phyloP scores from a whole-genome alignment of 176 grass and related monocot genomes.

The Microstegium vimineum region DNA sequence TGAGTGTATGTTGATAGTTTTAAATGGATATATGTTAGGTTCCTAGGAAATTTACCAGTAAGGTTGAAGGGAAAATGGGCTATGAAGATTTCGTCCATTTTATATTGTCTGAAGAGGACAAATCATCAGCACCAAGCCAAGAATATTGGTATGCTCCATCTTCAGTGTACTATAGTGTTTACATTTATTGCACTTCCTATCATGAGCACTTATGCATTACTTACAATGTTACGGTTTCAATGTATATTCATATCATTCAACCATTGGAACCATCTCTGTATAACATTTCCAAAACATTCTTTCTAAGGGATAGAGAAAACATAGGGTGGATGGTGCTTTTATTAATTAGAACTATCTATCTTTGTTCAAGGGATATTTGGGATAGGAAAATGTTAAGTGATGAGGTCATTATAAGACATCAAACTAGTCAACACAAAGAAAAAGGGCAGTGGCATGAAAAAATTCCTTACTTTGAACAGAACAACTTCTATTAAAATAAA shows the following conservation, averaged over 20 bases:
- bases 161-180: neutral
- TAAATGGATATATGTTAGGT: constrained; percentile 39
- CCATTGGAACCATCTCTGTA: neutral
- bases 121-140: constrained; percentile 74
- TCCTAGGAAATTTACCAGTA: constrained; percentile 91
- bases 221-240: neutral
- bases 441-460: neutral
- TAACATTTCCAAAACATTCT: neutral
- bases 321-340: neutral
- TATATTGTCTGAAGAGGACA: constrained; percentile 87
- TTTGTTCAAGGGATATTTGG: neutral
- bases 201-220: neutral
- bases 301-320: neutral
- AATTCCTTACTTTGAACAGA: neutral
- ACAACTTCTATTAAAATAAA: neutral
- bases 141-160: constrained; percentile 63
- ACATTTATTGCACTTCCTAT: neutral
- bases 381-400: neutral
- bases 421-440: neutral
- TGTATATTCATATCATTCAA: neutral
- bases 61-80: constrained; percentile 81
- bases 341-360: neutral
- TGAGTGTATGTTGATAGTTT: neutral
- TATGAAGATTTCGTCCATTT: constrained; percentile 98
- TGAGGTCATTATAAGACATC: constrained; percentile 9